phyloP scores from a whole-genome alignment of 495 filamentous ascomycete genomes.

The Terfezia boudieri region DNA sequence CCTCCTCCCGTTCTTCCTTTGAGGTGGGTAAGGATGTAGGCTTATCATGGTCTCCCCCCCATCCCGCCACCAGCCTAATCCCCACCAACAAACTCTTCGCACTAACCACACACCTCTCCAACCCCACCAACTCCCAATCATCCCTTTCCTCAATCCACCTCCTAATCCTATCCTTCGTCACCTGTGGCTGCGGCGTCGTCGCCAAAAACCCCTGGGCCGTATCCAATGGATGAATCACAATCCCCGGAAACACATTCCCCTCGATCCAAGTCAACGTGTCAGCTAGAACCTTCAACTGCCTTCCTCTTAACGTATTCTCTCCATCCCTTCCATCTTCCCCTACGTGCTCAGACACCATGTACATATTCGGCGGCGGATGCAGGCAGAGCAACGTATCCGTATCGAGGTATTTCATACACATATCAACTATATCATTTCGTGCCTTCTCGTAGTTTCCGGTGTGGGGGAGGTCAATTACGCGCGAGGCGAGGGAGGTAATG shows the following conservation, averaged over 20 bases:
- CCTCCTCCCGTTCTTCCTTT: conserved; percentile 13
- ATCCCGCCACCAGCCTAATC: conserved; percentile 57
- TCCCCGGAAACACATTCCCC: conserved; percentile 39
- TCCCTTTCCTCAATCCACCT: conserved; percentile 55
- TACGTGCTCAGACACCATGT: conserved; percentile 17
- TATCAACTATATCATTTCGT: conserved; percentile 37
- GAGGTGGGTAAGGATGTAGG: conserved; percentile 33
- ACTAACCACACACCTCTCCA: conserved; percentile 65
- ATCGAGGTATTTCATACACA: conserved; percentile 49
- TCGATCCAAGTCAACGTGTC: conserved; percentile 47
- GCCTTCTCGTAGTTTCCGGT: conserved; percentile 14
- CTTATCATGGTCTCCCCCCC: conserved; percentile 26
- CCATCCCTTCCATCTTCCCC: conserved; percentile 17
- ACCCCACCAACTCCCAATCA: conserved; percentile 57
- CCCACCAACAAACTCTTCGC: conserved; percentile 69
- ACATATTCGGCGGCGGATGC: conserved; percentile 36
- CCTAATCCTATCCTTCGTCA: conserved; percentile 48
- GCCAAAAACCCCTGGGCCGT: not conserved
- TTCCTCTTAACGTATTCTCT: conserved; percentile 37
- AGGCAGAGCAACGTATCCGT: conserved; percentile 92
- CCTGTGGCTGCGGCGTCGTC: conserved; percentile 32
- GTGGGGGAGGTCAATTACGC: conserved; percentile 41
- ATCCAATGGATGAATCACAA: conserved; percentile 3
- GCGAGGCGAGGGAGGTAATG: conserved; percentile 60
- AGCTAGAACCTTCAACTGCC: conserved; percentile 43